Conservation (phyloP, 352 stramenopile genomes). For the Phytophthora megakarya region DNA sequence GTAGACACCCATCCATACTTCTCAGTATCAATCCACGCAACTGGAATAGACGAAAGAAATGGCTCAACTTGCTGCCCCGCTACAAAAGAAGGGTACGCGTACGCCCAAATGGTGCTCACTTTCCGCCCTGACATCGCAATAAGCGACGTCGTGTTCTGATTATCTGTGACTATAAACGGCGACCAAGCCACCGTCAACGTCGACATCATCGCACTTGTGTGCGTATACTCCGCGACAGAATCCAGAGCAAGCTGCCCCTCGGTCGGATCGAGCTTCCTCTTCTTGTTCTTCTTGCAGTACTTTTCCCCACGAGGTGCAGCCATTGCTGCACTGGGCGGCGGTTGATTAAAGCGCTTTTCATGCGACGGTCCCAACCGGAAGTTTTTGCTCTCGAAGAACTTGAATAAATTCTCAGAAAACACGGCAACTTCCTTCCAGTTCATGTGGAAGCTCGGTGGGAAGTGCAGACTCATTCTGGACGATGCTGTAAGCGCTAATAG, state of each 20-base stretch:
- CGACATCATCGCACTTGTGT: slow-evolving; percentile 59
- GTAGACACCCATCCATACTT: slow-evolving; percentile 71
- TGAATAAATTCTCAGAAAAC: slow-evolving; percentile 71
- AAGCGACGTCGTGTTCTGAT: slow-evolving; percentile 57
- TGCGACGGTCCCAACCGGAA: slow-evolving; percentile 38
- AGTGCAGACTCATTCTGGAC: slow-evolving; percentile 68
- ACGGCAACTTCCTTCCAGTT: slow-evolving; percentile 75
- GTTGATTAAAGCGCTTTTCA: slow-evolving; percentile 25
- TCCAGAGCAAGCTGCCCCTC: slow-evolving; percentile 21
- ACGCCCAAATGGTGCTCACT: slow-evolving; percentile 75
- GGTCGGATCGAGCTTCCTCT: slow-evolving; percentile 20
- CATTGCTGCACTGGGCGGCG: slow-evolving; percentile 27
- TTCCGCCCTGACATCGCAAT: slow-evolving; percentile 68
- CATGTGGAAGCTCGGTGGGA: slow-evolving; percentile 80
- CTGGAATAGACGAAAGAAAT: slow-evolving; percentile 45
- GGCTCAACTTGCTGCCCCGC: slow-evolving; percentile 17
- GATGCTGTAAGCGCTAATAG: slow-evolving; percentile 66
- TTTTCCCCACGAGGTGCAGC: slow-evolving; percentile 28
- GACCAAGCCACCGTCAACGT: slow-evolving; percentile 79
- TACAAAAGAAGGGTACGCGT: slow-evolving; percentile 51
- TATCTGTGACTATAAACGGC: slow-evolving; percentile 54
- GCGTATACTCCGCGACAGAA: slow-evolving; percentile 63
- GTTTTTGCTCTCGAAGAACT: slow-evolving; percentile 56
- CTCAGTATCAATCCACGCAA: slow-evolving; percentile 73
- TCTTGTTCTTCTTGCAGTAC: slow-evolving; percentile 27